Percentiles rank a stretch among this genome's conserved stretches.
Evolutionary conservation across 75 land plant species (phyloP).

Genomic region (Pseudotsuga menziesii): DNA sequence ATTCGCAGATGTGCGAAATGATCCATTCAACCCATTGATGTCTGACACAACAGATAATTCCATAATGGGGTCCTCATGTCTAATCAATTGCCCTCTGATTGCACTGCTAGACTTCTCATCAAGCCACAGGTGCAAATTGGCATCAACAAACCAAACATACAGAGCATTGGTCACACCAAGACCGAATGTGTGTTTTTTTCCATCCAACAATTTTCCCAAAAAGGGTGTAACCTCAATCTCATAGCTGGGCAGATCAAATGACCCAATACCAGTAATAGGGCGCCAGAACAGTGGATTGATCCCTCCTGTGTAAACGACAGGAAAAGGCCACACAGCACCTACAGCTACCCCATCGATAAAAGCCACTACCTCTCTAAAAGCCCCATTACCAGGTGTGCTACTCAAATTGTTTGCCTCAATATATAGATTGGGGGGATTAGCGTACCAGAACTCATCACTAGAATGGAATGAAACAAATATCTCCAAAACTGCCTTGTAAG

Average conservation of each 20-base stretch:
- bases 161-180: conserved; percentile 56
- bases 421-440: conserved; percentile 74
- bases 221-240: conserved; percentile 63
- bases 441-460: conserved; percentile 86
- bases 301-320: conserved; percentile 91
- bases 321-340: conserved; percentile 87
- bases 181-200: conserved; percentile 18
- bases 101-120: conserved; percentile 38
- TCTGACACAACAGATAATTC: conserved; percentile 6
- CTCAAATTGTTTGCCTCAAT: conserved; percentile 66
- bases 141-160: conserved; percentile 53
- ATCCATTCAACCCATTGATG: conserved; percentile 59
- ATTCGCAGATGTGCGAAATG: conserved; percentile 30
- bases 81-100: conserved; percentile 36
- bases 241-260: conserved; percentile 82
- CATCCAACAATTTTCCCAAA: conserved; percentile 31
- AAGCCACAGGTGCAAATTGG: conserved; percentile 75
- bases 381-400: conserved; percentile 64
- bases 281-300: conserved; percentile 84
- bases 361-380: conserved; percentile 86
- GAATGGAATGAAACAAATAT: conserved; percentile 77
- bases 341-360: conserved; percentile 57
- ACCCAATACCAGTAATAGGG: conserved; percentile 82
- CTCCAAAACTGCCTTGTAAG: conserved; percentile 78
- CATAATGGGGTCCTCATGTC: conserved; percentile 12